These are phyloP conservation scores for Claviceps sp. DNA, from an alignment of 2,329 filamentous ascomycete species.

Conservation along the genomic window DNA sequence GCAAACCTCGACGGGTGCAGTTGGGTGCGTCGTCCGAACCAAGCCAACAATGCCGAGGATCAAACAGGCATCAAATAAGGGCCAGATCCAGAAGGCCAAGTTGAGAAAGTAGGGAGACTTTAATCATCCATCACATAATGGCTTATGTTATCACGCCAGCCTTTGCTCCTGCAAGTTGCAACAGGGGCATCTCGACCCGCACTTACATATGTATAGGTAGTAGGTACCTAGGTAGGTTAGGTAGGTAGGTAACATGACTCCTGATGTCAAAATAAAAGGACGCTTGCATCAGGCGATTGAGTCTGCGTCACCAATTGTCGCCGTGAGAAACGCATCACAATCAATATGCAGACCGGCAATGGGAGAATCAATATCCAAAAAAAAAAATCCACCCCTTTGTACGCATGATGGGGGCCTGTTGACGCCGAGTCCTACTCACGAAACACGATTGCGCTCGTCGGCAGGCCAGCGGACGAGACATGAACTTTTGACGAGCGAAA, in stretches of 20 bases:
- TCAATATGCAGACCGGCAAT: no score
- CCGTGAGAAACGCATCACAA: not conserved
- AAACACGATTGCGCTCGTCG: no score
- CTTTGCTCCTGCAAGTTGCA: not conserved
- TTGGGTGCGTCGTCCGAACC: not conserved
- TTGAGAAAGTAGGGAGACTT: no score
- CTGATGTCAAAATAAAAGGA: not conserved
- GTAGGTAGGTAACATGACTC: not conserved
- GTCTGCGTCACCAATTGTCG: not conserved
- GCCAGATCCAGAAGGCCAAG: no score
- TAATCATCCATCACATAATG: not conserved
- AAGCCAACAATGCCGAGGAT: not conserved
- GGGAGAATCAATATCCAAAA: no score
- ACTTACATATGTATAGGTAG: no score
- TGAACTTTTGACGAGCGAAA: no score
- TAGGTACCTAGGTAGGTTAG: no score
- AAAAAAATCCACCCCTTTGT: no score
- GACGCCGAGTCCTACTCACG: no score
- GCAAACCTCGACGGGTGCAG: not conserved
- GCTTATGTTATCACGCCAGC: not conserved
- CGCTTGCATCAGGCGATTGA: not conserved
- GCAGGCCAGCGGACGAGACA: no score
- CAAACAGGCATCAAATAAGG: not conserved
- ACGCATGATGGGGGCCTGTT: no score
- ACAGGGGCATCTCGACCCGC: not conserved